Percentiles rank a stretch among this genome's conserved stretches.
Conservation (phyloP, 2,329 filamentous ascomycete genomes). For the Aspergillus carbonarius region DNA sequence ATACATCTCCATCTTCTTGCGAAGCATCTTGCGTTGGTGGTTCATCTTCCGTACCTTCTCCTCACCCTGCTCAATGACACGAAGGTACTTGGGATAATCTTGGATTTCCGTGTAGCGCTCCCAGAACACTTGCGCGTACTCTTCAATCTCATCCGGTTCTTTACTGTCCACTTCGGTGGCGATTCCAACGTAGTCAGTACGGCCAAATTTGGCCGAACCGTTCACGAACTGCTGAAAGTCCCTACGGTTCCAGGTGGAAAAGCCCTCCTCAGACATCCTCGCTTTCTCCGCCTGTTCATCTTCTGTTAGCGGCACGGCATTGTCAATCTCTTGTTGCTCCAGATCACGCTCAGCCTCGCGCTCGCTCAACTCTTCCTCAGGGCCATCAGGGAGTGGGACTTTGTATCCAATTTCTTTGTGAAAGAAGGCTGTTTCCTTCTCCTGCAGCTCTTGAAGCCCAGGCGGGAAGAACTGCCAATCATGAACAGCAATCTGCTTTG, state of each 20-base stretch:
- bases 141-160: slow-evolving; percentile 76
- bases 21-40: slow-evolving; percentile 87
- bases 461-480: slow-evolving; percentile 97
- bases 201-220: slow-evolving; percentile 87
- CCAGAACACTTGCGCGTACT: slow-evolving; percentile 96
- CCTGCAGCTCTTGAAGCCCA: slow-evolving; percentile 81
- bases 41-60: slow-evolving; percentile 85
- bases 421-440: slow-evolving; percentile 93
- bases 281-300: slow-evolving; percentile 88
- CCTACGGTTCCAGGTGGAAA: slow-evolving; percentile 91
- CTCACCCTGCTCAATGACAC: slow-evolving; percentile 88
- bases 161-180: slow-evolving; percentile 91
- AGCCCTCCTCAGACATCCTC: slow-evolving; percentile 76
- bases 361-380: slow-evolving; percentile 81
- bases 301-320: slow-evolving; percentile 82
- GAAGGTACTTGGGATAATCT: slow-evolving; percentile 85
- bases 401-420: slow-evolving; percentile 97
- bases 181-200: slow-evolving; percentile 80
- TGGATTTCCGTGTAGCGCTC: slow-evolving; percentile 86
- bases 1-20: slow-evolving; percentile 94
- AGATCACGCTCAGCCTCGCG: slow-evolving; percentile 83
- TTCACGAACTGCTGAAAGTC: slow-evolving; percentile 99
- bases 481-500: slow-evolving; percentile 86
- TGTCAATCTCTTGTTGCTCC: slow-evolving; percentile 90
- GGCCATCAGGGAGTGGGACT: slow-evolving; percentile 81